phyloP scores from a whole-genome alignment of 2,329 filamentous ascomycete species.

The Xylariaceae sp. region DNA sequence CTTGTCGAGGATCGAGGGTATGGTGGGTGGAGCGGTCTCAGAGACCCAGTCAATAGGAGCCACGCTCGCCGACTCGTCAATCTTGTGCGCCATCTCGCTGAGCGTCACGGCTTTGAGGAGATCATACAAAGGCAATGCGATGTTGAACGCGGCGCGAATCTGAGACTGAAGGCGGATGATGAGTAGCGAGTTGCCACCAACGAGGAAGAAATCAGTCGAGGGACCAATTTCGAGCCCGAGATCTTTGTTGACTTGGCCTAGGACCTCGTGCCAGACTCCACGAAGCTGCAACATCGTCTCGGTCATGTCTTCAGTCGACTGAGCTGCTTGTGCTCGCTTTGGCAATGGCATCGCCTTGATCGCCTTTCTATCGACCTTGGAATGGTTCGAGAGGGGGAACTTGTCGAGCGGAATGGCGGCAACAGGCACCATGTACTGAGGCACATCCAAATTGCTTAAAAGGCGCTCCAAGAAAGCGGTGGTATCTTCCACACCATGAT shows the following conservation, averaged over 20 bases:
- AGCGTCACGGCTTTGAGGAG: conserved; percentile 16
- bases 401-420: neutral
- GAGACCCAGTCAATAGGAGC: conserved; percentile 13
- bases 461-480: conserved; percentile 10
- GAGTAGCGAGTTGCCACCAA: conserved; percentile 21
- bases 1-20: conserved; percentile 8
- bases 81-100: conserved; percentile 9
- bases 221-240: neutral
- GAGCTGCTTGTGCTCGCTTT: neutral
- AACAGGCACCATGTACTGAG: conserved; percentile 18
- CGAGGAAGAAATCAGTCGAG: conserved; percentile 19
- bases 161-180: conserved; percentile 10
- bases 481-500: neutral
- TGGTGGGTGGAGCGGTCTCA: conserved; percentile 11
- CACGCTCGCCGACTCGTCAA: neutral
- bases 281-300: conserved; percentile 5
- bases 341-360: conserved; percentile 10
- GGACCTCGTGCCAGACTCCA: conserved; percentile 3
- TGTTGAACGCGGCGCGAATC: conserved; percentile 6
- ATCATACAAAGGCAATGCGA: conserved; percentile 7
- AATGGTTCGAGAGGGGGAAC: conserved; percentile 10
- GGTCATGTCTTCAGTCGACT: neutral
- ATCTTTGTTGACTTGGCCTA: conserved; percentile 1
- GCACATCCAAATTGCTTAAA: conserved; percentile 2
- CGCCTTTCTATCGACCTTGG: conserved; percentile 15